phyloP scores from a whole-genome alignment of 768 basidiomycete genomes.

The Psilocybe subaeruginosa region DNA sequence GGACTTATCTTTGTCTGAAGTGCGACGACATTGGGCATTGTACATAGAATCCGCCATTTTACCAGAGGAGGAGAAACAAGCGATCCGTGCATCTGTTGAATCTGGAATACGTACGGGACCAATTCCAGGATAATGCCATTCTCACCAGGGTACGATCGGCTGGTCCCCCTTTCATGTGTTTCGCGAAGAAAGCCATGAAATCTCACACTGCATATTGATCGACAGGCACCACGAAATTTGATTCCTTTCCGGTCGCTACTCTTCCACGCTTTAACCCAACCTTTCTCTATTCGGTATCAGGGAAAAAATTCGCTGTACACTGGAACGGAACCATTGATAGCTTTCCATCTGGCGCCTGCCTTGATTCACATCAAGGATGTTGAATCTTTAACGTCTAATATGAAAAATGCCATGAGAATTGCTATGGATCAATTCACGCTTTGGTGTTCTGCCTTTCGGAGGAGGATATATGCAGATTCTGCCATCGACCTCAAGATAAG shows the following conservation, averaged over 20 bases:
- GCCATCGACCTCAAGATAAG: constrained; percentile 33
- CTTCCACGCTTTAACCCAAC: constrained; percentile 45
- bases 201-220: constrained; percentile 37
- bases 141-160: constrained; percentile 31
- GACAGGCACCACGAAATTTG: constrained; percentile 37
- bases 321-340: constrained; percentile 44
- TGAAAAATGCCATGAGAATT: constrained; percentile 27
- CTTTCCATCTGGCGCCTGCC: constrained; percentile 45
- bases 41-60: constrained; percentile 33
- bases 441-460: constrained; percentile 34
- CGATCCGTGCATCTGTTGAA: constrained; percentile 23
- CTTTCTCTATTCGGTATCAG: constrained; percentile 42
- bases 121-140: background rate
- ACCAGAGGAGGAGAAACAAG: constrained; percentile 20
- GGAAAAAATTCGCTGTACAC: constrained; percentile 43
- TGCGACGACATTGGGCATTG: constrained; percentile 43
- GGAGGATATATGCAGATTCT: constrained; percentile 7
- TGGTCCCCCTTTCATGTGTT: constrained; percentile 33
- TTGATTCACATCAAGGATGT: constrained; percentile 23
- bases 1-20: constrained; percentile 36
- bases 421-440: constrained; percentile 36
- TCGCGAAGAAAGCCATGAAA: background rate
- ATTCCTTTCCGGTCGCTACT: constrained; percentile 13
- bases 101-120: constrained; percentile 14
- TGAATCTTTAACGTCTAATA: constrained; percentile 3